These are phyloP conservation scores for Cladorrhinum sp. DNA, from an alignment of 2,329 filamentous ascomycete species.

Conservation along the genomic window DNA sequence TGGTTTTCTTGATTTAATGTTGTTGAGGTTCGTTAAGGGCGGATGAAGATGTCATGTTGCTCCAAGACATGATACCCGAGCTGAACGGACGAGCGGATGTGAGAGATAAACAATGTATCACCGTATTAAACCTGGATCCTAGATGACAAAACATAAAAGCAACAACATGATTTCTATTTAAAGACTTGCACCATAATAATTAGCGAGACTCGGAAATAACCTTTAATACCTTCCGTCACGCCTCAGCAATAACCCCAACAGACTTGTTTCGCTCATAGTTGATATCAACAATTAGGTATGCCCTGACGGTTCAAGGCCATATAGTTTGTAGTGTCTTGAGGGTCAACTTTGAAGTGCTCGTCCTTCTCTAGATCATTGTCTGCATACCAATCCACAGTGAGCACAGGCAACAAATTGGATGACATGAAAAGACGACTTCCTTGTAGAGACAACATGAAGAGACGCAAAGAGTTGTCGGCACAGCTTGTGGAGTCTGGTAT, in stretches of 20 bases:
- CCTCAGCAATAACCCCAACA: neutral
- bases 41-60: neutral
- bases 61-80: neutral
- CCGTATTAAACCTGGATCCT: neutral
- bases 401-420: neutral
- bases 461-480: too few species aligned
- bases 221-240: too few species aligned
- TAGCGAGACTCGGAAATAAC: too few species aligned
- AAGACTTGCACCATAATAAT: too few species aligned
- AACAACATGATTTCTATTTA: neutral
- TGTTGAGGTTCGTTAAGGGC: neutral
- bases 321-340: neutral
- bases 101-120: neutral
- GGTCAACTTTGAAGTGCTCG: neutral
- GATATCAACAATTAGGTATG: neutral
- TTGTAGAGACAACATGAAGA: too few species aligned
- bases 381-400: neutral
- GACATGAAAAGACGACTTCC: too few species aligned
- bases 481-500: too few species aligned
- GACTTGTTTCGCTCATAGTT: neutral
- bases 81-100: neutral
- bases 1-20: neutral
- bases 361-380: neutral
- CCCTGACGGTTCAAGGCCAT: neutral
- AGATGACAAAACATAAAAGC: neutral